phyloP scores from a whole-genome alignment of 2,329 filamentous ascomycete species.

The Fulvia fulva region DNA sequence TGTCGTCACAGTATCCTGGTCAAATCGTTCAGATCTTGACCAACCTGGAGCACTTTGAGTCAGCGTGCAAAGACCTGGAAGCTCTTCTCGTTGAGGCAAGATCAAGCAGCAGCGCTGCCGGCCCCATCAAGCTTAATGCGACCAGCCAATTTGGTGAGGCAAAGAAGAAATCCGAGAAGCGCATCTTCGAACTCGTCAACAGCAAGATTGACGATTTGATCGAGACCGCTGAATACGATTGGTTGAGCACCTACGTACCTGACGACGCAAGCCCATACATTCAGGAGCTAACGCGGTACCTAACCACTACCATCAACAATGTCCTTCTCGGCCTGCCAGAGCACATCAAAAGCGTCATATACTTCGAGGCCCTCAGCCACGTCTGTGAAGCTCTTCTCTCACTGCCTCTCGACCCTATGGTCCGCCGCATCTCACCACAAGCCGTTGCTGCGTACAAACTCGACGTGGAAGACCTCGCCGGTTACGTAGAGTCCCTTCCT shows the following conservation, averaged over 20 bases:
- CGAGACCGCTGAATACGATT: constrained; percentile 96
- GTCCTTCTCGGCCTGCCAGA: constrained; percentile 88
- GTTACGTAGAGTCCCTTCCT: constrained; percentile 75
- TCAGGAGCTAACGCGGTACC: constrained; percentile 86
- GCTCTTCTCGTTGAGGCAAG: constrained; percentile 78
- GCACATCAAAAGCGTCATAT: constrained; percentile 95
- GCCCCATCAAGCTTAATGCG: constrained; percentile 72
- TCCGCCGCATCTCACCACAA: constrained; percentile 82
- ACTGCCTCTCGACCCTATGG: constrained; percentile 71
- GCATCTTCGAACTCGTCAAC: constrained; percentile 97
- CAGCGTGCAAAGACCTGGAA: constrained; percentile 85
- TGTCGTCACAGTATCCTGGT: constrained; percentile 88
- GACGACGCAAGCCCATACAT: constrained; percentile 87
- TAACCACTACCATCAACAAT: constrained; percentile 94
- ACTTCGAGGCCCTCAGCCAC: constrained; percentile 92
- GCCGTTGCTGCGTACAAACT: constrained; percentile 75
- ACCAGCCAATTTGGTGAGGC: constrained; percentile 83
- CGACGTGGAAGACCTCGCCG: constrained; percentile 77
- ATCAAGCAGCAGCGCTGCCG: constrained; percentile 74
- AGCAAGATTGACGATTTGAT: constrained; percentile 97
- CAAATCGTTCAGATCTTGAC: constrained; percentile 98
- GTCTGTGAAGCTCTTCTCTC: constrained; percentile 59
- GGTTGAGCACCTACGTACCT: constrained; percentile 62
- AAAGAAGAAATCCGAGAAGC: constrained; percentile 94
- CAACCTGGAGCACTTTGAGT: constrained; percentile 95